Evolutionary conservation across 2,329 filamentous ascomycete species (phyloP).

Genomic region (Hypoxylon sp.): DNA sequence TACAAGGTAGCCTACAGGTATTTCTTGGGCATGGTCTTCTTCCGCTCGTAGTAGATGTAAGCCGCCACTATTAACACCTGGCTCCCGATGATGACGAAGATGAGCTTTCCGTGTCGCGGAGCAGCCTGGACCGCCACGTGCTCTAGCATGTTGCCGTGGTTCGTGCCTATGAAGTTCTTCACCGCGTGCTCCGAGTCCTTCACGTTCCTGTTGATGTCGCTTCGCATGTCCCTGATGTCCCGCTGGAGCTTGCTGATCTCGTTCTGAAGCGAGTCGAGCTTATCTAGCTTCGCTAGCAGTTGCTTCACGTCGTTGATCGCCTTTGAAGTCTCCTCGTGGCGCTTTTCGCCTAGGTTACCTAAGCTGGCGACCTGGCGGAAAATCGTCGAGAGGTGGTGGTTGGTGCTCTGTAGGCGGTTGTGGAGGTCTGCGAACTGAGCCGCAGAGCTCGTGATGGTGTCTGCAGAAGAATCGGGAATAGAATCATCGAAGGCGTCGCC

Average conservation of each 20-base stretch:
- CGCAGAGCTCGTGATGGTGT: conserved; percentile 64
- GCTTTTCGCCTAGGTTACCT: conserved; percentile 67
- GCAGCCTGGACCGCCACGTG: conserved; percentile 63
- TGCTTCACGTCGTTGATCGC: conserved; percentile 64
- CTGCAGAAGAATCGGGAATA: conserved; percentile 64
- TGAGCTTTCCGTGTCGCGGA: conserved; percentile 67
- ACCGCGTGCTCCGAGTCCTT: conserved; percentile 67
- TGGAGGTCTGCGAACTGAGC: conserved; percentile 87
- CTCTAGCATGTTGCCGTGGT: conserved; percentile 65
- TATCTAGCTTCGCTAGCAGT: conserved; percentile 62
- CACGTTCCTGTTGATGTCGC: conserved; percentile 66
- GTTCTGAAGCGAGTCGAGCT: conserved; percentile 60
- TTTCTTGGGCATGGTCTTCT: conserved; percentile 88
- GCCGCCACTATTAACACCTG: conserved; percentile 78
- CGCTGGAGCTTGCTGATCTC: conserved; percentile 69
- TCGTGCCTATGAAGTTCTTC: conserved; percentile 66
- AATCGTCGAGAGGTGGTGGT: conserved; percentile 76
- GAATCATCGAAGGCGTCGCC: conserved; percentile 58
- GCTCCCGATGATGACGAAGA: conserved; percentile 80
- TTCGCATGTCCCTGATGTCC: conserved; percentile 71
- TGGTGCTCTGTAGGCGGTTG: conserved; percentile 82
- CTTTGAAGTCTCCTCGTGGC: conserved; percentile 68
- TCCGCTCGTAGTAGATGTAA: conserved; percentile 85
- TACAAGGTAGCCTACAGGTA: too few relatives aligned
- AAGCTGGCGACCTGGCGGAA: conserved; percentile 69